These are phyloP conservation scores for Sisymbrium irio DNA, from an alignment of 345 rosid genomes.

Conservation along the genomic window DNA sequence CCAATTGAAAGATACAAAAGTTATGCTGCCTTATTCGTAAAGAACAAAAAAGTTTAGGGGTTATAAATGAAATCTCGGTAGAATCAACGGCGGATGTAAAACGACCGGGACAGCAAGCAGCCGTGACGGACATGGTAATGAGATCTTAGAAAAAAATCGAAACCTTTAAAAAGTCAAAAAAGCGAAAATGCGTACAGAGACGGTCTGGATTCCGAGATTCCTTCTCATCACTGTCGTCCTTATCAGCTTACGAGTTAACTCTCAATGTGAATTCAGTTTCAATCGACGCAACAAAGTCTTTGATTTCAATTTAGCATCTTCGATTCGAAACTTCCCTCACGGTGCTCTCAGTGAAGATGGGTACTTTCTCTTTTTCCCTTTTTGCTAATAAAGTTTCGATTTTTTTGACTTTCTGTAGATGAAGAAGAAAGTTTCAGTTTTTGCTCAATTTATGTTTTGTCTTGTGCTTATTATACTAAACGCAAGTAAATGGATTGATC, in stretches of 20 bases:
- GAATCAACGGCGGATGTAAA: constrained; percentile 18
- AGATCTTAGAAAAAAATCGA: constrained; percentile 1
- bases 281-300: constrained; percentile 47
- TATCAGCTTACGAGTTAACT: constrained; percentile 35
- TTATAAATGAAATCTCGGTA: neutral
- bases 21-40: neutral
- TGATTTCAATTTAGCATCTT: constrained; percentile 69
- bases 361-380: constrained; percentile 39
- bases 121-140: constrained; percentile 8
- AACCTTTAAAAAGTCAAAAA: no score
- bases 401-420: no score
- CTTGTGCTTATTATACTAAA: constrained; percentile 1
- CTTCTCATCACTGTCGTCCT: constrained; percentile 33
- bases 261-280: constrained; percentile 67
- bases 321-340: constrained; percentile 64
- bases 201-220: no score
- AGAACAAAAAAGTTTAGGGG: constrained; percentile 6
- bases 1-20: neutral
- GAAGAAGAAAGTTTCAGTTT: neutral
- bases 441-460: no score
- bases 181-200: no score
- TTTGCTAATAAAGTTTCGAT: no score
- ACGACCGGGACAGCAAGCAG: neutral
- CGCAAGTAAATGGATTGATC: neutral
- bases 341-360: constrained; percentile 98